Base-by-base conservation (phyloP, 768 basidiomycete genomes). In the Pleurotus djamor region DNA sequence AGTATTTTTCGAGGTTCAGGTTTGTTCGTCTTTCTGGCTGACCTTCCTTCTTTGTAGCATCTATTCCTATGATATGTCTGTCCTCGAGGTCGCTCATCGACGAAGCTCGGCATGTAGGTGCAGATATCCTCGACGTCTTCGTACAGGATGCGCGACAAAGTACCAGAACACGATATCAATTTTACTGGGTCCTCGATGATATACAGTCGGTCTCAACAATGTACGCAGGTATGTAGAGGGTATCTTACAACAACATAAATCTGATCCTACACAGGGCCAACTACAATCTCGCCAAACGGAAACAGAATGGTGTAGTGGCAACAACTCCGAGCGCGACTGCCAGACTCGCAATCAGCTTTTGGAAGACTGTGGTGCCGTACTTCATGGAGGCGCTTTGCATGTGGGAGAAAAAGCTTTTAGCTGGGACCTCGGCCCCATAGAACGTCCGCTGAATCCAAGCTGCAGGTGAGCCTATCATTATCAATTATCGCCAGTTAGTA, bases 11-110 rank as follows among this genome's bases (percentile, higher is more conserved):
- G n/a, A n/a, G 9, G n/a, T n/a, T n/a, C n/a, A n/a, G n/a, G n/a
- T n/a, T n/a, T n/a, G n/a, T n/a, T n/a, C n/a, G n/a, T n/a, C 16
- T n/a, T n/a, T n/a, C n/a, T n/a, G n/a, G n/a, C n/a, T n/a, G n/a
- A n/a, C n/a, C n/a, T n/a, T n/a, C n/a, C n/a, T n/a, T n/a, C n/a
- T n/a, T n/a, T n/a, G 2, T 36, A 82, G 80, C 3, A 65, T 82
- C 1, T 82, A 80, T 64, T 78, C 79, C 0, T 72, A 74, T 34
- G 67, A 81, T 55, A 74, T 78, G 68, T 66, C 70, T 4, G 75
- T 73, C 5, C 64, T 83, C 5, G 76, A 76, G 76, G 2, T 67
- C 69, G 5, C 66, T 83, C 34, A 74, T 83, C 1, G 74, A 79
- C 60, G 72, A 77, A 21, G 78, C 80, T 4, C 71, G 73, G 5